Percentiles rank a stretch among this genome's conserved stretches.
Conservation (phyloP, 2,329 filamentous ascomycete species). For the Aureobasidium musti region DNA sequence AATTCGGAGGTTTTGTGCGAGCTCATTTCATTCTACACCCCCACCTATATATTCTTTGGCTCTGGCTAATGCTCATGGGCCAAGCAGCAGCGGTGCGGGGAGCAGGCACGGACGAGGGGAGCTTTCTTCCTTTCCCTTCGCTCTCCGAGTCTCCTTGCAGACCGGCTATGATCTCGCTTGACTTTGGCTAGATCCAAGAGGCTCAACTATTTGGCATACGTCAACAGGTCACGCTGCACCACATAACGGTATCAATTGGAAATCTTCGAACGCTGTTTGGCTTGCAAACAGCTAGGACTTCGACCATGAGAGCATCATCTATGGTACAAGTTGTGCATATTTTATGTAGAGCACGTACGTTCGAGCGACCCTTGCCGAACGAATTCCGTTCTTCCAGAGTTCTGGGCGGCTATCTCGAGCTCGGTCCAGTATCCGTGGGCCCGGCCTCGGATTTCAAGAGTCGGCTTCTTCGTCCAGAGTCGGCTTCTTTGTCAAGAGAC, state of each 20-base stretch:
- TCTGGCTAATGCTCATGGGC: constrained; percentile 14
- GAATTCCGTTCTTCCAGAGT: not conserved
- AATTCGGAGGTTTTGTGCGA: constrained; percentile 10
- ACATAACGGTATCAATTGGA: not conserved
- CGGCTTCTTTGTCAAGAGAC: constrained; percentile 8
- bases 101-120: constrained; percentile 15
- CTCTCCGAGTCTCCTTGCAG: constrained; percentile 8
- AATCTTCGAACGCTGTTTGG: constrained; percentile 14
- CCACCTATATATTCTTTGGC: constrained; percentile 16
- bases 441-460: constrained; percentile 23
- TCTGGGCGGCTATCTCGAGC: not conserved
- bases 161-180: constrained; percentile 11
- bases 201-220: constrained; percentile 19
- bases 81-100: constrained; percentile 17
- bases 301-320: not conserved
- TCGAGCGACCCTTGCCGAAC: not conserved
- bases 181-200: constrained; percentile 16
- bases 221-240: constrained; percentile 15
- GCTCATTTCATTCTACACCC: constrained; percentile 20
- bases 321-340: constrained; percentile 5
- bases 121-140: not conserved
- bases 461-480: not conserved
- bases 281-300: not conserved
- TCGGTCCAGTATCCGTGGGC: constrained; percentile 8
- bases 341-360: not conserved